Base-by-base conservation (phyloP, 768 basidiomycete genomes). In the Russula emetica region DNA sequence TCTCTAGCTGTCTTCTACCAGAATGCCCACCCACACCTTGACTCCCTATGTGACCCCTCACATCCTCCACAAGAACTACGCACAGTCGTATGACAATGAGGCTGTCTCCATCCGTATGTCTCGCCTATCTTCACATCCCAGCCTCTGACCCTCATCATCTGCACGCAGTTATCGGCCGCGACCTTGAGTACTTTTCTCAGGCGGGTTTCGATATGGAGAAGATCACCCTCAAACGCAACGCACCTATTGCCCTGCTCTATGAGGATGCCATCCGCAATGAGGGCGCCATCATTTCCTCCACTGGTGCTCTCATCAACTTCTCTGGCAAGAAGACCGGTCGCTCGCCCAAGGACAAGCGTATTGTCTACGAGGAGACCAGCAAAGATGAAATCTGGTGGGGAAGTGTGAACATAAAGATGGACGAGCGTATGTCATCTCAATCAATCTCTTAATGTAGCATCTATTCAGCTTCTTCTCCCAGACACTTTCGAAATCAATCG, bases 381-480 rank as follows among this genome's bases (percentile, higher is more conserved):
- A 97, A 94, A 77, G 94, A 98, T 73, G 85, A 98, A 67, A 89
- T 99, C 75, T 99, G 97, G 95, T 98, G 97, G 97, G 96, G 97
- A 45, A 88, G 92, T 34, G 94, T 98, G 70, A 99, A 99, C 80
- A 98, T 98, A 79, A 96, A 97, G 82, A 90, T 96, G 88, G 94
- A 97, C 73, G 92, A 93, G 73, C 92, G 90, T 90, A 72, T 67
- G 89, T 81, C 26, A 24, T 44, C 28, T 32, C 47, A n/a, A 42
- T 36, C 44, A n/a, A 40, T 44, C 8, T 65, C 24, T 68, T 22
- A 13, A 22, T 3, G 32, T 8, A n/a, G 7, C 22, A 24, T 34
- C n/a, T 20, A 28, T 20, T 55, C 69, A 28, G 58, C 36, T 55
- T 40, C 34, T 32, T 26, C 36, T 32, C 32, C n/a, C 62, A 89